phyloP scores from a whole-genome alignment of 2,329 filamentous ascomycete species.

The Fusarium coffeatum region DNA sequence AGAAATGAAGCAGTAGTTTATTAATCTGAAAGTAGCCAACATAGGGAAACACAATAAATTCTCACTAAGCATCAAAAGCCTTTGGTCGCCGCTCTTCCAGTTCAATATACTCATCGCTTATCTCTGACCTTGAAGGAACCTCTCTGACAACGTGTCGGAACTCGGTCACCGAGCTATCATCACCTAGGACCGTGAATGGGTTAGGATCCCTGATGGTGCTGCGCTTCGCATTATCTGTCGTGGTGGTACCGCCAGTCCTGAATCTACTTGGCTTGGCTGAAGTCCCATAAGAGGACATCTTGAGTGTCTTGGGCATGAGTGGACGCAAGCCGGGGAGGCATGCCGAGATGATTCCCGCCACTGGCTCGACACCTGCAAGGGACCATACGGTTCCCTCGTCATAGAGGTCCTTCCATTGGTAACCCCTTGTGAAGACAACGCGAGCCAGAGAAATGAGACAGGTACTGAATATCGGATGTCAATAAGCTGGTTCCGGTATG shows the following conservation, averaged over 20 bases:
- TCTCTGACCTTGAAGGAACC: constrained; percentile 1
- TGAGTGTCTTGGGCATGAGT: constrained; percentile 18
- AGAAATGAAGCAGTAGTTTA: no score
- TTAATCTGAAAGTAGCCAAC: no score
- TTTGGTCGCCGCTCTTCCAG: constrained; percentile 8
- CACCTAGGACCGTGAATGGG: constrained; percentile 5
- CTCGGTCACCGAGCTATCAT: constrained; percentile 14
- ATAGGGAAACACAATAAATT: no score
- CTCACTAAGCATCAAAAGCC: not conserved
- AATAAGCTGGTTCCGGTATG: fast-evolving
- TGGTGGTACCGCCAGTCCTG: not conserved
- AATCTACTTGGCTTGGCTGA: constrained; percentile 11
- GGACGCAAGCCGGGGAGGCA: constrained; percentile 12
- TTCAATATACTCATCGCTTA: constrained; percentile 18
- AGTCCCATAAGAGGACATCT: constrained; percentile 11
- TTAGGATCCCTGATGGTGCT: constrained; percentile 4
- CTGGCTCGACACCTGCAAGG: constrained; percentile 12
- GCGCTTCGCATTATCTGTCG: not conserved
- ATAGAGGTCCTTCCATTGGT: constrained; percentile 17
- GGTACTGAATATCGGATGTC: not conserved
- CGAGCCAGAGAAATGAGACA: constrained; percentile 6
- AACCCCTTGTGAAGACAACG: not conserved
- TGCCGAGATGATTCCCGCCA: constrained; percentile 4
- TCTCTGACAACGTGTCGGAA: constrained; percentile 9
- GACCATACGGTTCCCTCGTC: constrained; percentile 12